Percentiles rank a stretch among this genome's conserved stretches.
phyloP scores from a whole-genome alignment of 805 yeast genomes.

The Isabelozyma pseudorhagii region DNA sequence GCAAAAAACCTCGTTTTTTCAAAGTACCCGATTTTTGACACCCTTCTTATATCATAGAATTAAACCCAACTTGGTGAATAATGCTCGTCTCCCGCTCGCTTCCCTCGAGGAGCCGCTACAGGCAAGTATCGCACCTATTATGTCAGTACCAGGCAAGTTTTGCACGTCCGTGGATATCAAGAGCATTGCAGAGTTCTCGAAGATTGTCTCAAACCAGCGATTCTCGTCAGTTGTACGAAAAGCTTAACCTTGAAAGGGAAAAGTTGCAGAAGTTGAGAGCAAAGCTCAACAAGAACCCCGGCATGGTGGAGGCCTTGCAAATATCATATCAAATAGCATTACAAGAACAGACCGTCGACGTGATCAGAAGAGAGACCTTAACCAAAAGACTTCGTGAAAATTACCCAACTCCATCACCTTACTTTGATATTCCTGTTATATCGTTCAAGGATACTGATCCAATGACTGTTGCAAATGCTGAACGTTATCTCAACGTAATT shows the following conservation, averaged over 20 bases:
- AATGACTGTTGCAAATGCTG: not conserved
- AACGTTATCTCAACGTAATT: not conserved
- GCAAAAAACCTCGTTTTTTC: too few relatives aligned
- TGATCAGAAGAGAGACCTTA: not conserved
- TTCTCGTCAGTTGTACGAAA: not conserved
- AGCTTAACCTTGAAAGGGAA: not conserved
- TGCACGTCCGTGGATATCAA: not conserved
- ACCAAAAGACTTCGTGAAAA: not conserved
- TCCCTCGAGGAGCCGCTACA: not conserved
- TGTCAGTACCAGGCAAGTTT: not conserved
- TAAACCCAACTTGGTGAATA: too few relatives aligned
- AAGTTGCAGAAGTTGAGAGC: not conserved
- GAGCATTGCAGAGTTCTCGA: not conserved
- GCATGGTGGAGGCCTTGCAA: not conserved
- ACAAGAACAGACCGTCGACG: not conserved
- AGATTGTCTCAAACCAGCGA: not conserved
- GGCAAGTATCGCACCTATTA: not conserved
- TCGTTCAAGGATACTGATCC: not conserved
- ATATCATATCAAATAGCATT: not conserved
- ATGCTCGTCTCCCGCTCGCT: not conserved
- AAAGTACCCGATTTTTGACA: too few relatives aligned
- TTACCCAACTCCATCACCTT: not conserved
- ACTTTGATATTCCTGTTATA: not conserved
- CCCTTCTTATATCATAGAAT: too few relatives aligned
- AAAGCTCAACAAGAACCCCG: not conserved